Percentiles rank a stretch among this genome's conserved stretches.
These are phyloP conservation scores for Cladosporium velox DNA, from an alignment of 2,329 filamentous ascomycete genomes.

Conservation along the genomic window DNA sequence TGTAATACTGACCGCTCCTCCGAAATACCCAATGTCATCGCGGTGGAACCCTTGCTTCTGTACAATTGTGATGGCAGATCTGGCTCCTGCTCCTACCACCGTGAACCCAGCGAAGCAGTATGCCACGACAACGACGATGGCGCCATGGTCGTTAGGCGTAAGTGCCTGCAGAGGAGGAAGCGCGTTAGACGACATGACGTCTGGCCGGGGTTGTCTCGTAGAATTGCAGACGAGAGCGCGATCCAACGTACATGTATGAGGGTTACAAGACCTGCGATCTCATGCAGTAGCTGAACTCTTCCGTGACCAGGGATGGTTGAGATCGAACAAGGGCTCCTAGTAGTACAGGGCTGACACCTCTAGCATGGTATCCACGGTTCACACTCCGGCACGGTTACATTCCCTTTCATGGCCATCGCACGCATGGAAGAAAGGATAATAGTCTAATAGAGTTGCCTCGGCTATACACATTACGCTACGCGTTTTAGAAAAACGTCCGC, in stretches of 20 bases:
- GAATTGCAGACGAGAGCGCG: neutral
- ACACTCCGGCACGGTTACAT: neutral
- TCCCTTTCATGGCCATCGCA: neutral
- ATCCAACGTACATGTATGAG: neutral
- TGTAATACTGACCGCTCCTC: conserved; percentile 6
- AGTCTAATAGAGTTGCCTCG: neutral
- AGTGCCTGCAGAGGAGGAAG: conserved; percentile 17
- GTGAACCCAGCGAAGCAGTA: conserved; percentile 22
- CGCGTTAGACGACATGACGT: conserved; percentile 20
- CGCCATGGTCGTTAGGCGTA: conserved; percentile 17
- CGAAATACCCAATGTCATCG: conserved; percentile 19
- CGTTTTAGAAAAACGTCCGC: neutral
- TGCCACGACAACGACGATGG: conserved; percentile 19
- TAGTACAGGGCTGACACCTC: neutral
- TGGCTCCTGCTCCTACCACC: conserved; percentile 7
- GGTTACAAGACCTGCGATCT: neutral
- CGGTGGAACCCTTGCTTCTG: conserved; percentile 18
- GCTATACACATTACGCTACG: neutral
- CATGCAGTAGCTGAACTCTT: neutral
- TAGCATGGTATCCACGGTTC: neutral
- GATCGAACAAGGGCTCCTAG: neutral
- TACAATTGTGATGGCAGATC: conserved; percentile 12
- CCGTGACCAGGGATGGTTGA: neutral
- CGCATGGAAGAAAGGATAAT: neutral
- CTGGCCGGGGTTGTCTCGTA: neutral